A percentile compares a stretch with the other conserved stretches of the same genome.
Conservation (phyloP, 176 grass and related monocot genomes). For the Puccinellia tenuiflora region DNA sequence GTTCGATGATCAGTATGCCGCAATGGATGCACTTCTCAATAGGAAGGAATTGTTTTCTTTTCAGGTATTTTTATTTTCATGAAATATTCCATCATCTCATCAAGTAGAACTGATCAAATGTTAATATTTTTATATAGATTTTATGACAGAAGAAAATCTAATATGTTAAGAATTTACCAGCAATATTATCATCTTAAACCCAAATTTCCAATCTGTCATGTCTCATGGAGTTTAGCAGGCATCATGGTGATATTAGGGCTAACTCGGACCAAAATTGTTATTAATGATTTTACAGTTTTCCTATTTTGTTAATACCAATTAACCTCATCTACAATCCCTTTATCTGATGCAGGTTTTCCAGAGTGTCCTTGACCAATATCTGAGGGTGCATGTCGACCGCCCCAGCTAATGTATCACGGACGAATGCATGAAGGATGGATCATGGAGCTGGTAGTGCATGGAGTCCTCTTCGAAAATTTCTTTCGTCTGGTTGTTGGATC, state of each 20-base stretch:
- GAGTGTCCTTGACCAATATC: slow-evolving; percentile 64
- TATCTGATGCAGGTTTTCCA: slow-evolving; percentile 60
- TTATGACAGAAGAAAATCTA: neutral
- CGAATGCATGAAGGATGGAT: neutral
- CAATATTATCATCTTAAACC: neutral
- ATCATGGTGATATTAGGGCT: neutral
- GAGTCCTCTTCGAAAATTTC: neutral
- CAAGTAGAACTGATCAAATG: neutral
- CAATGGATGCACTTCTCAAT: slow-evolving; percentile 78
- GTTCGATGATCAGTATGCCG: slow-evolving; percentile 79
- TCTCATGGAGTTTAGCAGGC: neutral
- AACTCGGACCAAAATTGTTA: neutral
- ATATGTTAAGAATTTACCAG: neutral
- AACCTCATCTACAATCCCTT: neutral
- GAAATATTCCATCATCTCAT: neutral
- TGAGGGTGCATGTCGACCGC: slow-evolving; percentile 44
- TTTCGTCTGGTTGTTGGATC: neutral
- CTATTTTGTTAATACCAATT: neutral
- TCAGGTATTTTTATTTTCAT: slow-evolving; percentile 46
- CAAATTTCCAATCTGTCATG: neutral
- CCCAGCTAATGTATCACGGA: slow-evolving; percentile 13
- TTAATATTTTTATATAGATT: neutral
- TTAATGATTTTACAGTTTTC: neutral
- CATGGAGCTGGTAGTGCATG: neutral
- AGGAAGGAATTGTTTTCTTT: slow-evolving; percentile 83